Base-by-base conservation (phyloP, 257 asterid genomes). In the Prunella vulgaris region DNA sequence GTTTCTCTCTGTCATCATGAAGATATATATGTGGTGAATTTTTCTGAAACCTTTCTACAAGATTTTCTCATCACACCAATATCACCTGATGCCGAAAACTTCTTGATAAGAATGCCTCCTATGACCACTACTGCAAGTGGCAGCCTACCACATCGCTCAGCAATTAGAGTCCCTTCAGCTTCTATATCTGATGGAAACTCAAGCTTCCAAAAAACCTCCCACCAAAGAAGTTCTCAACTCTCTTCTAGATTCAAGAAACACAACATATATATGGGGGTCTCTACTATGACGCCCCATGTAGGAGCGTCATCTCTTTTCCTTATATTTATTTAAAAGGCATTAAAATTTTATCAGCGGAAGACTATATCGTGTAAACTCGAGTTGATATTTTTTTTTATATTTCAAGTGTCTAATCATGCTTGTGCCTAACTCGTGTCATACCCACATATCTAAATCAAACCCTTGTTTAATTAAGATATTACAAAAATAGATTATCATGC, bases 81-180 rank as follows among this genome's bases (percentile, higher is more conserved):
- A 7, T 68, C 79, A 5, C 33, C 61, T 5, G 74, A 49, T 3
- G 75, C n/a, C 3, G 74, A 64, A 28, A 65, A 66, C 51, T 70
- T 74, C 5, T 68, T 72, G 15, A 44, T 65, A 21, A 86, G 83
- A 60, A 84, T 79, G n/a, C 89, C 84, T 0, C 87, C 89, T 3
- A 82, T 78, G 9, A 82, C 79, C 12, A 84, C 86, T 15, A 86
- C 61, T 0, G 89, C 87, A 10, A 86, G 86, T 17, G 92, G 92
- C 10, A 86, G 74, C 18, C 87, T 77, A 3, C 17, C 68, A 24
- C 92, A 86, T 27, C 64, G 56, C 18, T 30, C 38, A 0, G 80
- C 85, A 17, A 86, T 82, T 0, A 40, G 10, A 30, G 24, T 63
- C 7, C 86, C 92, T 1, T 8, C 44, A 18, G 5, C 49, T 63